phyloP scores from a whole-genome alignment of 495 filamentous ascomycete genomes.

The Penicillium coffeae region DNA sequence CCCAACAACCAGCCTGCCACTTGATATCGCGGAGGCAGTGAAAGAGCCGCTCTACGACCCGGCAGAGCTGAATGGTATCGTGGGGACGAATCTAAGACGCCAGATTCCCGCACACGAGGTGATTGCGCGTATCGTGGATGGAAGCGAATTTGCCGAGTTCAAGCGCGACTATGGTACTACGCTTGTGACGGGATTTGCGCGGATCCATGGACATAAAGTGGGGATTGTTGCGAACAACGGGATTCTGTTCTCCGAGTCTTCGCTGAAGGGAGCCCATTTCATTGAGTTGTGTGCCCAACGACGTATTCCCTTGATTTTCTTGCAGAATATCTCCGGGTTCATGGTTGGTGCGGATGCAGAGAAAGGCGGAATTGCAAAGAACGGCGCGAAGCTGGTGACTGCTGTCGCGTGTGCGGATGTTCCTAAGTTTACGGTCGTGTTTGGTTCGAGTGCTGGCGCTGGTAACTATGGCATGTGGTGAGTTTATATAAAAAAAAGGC shows the following conservation, averaged over 20 bases:
- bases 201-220: slow-evolving; percentile 85
- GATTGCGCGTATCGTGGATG: slow-evolving; percentile 92
- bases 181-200: slow-evolving; percentile 88
- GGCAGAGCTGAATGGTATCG: slow-evolving; percentile 80
- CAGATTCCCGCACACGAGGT: slow-evolving; percentile 84
- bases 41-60: slow-evolving; percentile 79
- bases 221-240: slow-evolving; percentile 97
- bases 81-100: slow-evolving; percentile 79
- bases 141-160: slow-evolving; percentile 87
- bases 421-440: slow-evolving; percentile 94
- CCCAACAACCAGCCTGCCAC: slow-evolving; percentile 42
- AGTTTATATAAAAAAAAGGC: too few species aligned
- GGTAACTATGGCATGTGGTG: slow-evolving; percentile 82
- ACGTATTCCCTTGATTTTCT: slow-evolving; percentile 81
- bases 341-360: slow-evolving; percentile 96
- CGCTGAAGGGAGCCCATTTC: slow-evolving; percentile 95
- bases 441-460: slow-evolving; percentile 74
- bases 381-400: slow-evolving; percentile 94
- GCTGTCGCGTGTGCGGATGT: slow-evolving; percentile 94
- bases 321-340: slow-evolving; percentile 97
- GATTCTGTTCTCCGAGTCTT: slow-evolving; percentile 88
- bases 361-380: slow-evolving; percentile 93
- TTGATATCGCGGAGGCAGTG: slow-evolving; percentile 24
- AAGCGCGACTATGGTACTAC: slow-evolving; percentile 89
- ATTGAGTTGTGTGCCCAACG: slow-evolving; percentile 95